Evolutionary conservation across 129 eudicot genomes (phyloP).

Genomic region (Apium graveolens): DNA sequence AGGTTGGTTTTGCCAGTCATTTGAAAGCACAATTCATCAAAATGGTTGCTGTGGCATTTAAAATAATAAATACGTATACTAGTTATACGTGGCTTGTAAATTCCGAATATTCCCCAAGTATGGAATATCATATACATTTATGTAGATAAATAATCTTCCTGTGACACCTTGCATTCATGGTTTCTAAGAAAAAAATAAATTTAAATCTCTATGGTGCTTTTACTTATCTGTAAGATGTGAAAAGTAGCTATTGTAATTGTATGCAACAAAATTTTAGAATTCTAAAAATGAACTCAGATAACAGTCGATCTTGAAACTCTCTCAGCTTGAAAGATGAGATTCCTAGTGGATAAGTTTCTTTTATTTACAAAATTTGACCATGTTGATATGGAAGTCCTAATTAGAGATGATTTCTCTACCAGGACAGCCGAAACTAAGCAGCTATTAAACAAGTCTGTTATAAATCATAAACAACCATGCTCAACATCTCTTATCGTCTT

Average conservation of each 20-base stretch:
- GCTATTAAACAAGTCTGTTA: not conserved
- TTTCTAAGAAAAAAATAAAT: not conserved
- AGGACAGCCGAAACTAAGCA: not conserved
- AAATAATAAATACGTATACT: not conserved
- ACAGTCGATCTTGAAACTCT: not conserved
- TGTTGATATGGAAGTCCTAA: not conserved
- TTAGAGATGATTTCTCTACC: not conserved
- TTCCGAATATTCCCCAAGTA: not conserved
- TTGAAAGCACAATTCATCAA: not conserved
- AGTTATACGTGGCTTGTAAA: not conserved
- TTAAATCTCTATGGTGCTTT: not conserved
- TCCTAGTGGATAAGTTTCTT: not conserved
- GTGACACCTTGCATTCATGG: not conserved
- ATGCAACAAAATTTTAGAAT: not conserved
- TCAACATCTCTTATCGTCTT: not conserved
- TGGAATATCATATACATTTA: not conserved
- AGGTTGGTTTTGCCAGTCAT: slow-evolving; percentile 37
- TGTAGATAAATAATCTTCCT: not conserved
- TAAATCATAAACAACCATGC: not conserved
- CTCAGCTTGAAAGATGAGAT: not conserved
- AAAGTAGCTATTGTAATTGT: not conserved
- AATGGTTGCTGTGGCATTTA: not conserved
- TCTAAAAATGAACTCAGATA: not conserved
- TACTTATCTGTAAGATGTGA: not conserved
- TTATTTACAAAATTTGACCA: not conserved